Evolutionary conservation across 768 basidiomycete genomes (phyloP).

Genomic region (Lyophyllum semitale): DNA sequence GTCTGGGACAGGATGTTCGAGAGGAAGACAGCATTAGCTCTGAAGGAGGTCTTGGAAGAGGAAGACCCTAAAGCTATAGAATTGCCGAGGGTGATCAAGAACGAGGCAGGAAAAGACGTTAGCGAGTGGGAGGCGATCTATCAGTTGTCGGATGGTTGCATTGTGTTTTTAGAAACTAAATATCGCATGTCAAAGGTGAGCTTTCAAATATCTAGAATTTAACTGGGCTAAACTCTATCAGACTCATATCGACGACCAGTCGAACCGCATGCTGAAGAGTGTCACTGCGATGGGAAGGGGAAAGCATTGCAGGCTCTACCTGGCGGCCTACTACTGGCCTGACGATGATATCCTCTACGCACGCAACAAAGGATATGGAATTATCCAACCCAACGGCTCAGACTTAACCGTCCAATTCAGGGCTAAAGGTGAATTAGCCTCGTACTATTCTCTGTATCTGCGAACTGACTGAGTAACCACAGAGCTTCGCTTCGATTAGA

Average conservation of each 20-base stretch:
- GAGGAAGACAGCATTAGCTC: constrained; percentile 4
- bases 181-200: constrained; percentile 8
- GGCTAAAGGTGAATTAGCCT: constrained; percentile 3
- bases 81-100: not conserved
- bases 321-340: constrained; percentile 2
- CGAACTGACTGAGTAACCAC: constrained; percentile 1
- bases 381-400: constrained; percentile 1
- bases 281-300: constrained; percentile 2
- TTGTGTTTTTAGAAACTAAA: constrained; percentile 12
- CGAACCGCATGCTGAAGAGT: not conserved
- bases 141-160: constrained; percentile 9
- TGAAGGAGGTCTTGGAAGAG: constrained; percentile 1
- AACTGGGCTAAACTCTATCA: constrained; percentile 5
- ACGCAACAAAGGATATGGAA: constrained; percentile 2
- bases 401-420: constrained; percentile 2
- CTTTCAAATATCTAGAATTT: constrained; percentile 4
- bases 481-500: constrained; percentile 1
- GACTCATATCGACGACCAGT: constrained; percentile 2
- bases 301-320: not conserved
- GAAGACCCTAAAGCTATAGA: not conserved
- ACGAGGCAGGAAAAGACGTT: constrained; percentile 7
- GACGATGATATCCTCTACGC: constrained; percentile 1
- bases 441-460: not conserved
- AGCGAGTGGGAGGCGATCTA: constrained; percentile 11
- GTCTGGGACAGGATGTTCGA: constrained; percentile 1